phyloP scores from a whole-genome alignment of 768 basidiomycete genomes.

The Naganishia antarctica region DNA sequence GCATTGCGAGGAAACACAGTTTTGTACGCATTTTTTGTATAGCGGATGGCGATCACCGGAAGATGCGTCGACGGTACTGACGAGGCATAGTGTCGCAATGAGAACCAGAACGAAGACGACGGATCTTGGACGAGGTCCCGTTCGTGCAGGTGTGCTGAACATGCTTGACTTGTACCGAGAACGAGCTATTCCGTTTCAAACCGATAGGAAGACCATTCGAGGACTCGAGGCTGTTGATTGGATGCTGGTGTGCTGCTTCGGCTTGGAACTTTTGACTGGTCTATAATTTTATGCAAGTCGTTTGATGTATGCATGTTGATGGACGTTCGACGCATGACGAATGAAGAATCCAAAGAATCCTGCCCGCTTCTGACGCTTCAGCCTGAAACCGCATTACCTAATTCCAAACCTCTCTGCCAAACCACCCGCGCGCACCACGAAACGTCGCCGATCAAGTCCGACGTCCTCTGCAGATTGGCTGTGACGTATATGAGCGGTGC shows the following conservation, averaged over 20 bases:
- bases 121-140: not conserved
- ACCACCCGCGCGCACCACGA: no score
- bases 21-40: slow-evolving; percentile 57
- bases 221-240: no score
- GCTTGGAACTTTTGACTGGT: no score
- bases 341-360: no score
- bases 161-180: no score
- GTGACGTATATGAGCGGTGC: slow-evolving; percentile 15
- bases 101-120: slow-evolving; percentile 4
- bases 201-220: no score
- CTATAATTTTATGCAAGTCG: no score
- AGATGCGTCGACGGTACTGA: slow-evolving; percentile 53
- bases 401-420: no score
- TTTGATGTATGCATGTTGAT: not conserved
- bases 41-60: slow-evolving; percentile 61
- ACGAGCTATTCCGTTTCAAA: no score
- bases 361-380: no score
- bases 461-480: slow-evolving; percentile 17
- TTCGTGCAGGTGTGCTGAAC: not conserved
- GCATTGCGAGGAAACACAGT: slow-evolving; percentile 54
- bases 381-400: not conserved
- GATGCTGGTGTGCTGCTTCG: no score
- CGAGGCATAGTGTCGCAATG: slow-evolving; percentile 18
- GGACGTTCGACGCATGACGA: not conserved
- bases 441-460: slow-evolving; percentile 10